Evolutionary conservation across 192 early-diverging fungal species (phyloP).

Genomic region (Gonapodya sp.): DNA sequence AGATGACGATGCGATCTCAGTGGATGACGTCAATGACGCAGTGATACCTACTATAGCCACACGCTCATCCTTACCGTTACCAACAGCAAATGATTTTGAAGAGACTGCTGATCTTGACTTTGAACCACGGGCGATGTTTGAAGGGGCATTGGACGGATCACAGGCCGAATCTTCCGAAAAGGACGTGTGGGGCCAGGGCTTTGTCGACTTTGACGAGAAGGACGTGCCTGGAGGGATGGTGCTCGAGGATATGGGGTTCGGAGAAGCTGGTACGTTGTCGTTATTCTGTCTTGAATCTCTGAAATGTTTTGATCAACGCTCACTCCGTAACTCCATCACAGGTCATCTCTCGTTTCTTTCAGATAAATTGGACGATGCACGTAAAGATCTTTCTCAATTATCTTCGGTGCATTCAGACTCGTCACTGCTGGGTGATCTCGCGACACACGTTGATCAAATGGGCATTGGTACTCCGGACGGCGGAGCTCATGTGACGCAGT

Average conservation of each 20-base stretch:
- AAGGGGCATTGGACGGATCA: background rate
- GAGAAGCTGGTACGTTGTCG: background rate
- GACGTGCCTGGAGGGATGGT: background rate
- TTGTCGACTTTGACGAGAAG: background rate
- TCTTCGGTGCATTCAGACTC: background rate
- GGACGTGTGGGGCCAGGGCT: background rate
- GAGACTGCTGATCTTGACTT: background rate
- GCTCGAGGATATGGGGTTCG: background rate
- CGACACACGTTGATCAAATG: background rate
- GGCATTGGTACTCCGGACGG: background rate
- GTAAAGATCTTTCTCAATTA: background rate
- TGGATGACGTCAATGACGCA: too few relatives aligned
- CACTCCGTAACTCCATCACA: background rate
- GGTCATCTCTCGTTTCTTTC: background rate
- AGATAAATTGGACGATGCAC: background rate
- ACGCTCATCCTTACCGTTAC: too few relatives aligned
- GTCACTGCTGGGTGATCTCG: background rate
- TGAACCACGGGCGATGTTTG: background rate
- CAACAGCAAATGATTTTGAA: too few relatives aligned
- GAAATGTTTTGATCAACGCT: too few relatives aligned
- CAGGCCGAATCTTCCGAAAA: background rate
- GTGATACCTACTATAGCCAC: too few relatives aligned
- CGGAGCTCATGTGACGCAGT: too few relatives aligned
- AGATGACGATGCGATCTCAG: too few relatives aligned
- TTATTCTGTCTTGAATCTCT: background rate